Evolutionary conservation across 1,284 basidiomycete genomes (phyloP).

Genomic region (Irpex sp.): DNA sequence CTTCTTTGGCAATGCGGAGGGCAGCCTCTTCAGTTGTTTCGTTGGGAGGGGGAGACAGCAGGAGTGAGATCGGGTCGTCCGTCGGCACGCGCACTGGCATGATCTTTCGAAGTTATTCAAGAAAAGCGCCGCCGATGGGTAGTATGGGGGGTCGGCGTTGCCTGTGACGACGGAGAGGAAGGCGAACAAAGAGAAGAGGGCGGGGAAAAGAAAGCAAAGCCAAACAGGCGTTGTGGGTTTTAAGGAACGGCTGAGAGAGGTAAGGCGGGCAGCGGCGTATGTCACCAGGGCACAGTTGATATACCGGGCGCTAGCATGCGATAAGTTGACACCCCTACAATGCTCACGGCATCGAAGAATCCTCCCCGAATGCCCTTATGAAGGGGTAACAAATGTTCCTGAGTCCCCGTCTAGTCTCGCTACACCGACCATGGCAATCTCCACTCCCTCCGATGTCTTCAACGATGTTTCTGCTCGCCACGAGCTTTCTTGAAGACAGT

Average conservation of each 20-base stretch:
- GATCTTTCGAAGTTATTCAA: not conserved
- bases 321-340: not conserved
- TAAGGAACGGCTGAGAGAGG: not conserved
- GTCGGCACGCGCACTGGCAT: slow-evolving; percentile 6
- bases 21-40: slow-evolving; percentile 24
- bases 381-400: not conserved
- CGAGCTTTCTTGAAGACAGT: too few species aligned
- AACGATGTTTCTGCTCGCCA: too few species aligned
- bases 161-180: not conserved
- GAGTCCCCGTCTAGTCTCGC: not conserved
- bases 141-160: not conserved
- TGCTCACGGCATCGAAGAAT: not conserved
- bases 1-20: slow-evolving; percentile 40
- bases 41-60: slow-evolving; percentile 24
- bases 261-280: not conserved
- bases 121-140: not conserved
- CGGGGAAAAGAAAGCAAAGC: not conserved
- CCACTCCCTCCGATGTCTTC: too few species aligned
- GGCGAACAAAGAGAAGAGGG: not conserved
- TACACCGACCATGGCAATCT: too few species aligned
- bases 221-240: not conserved
- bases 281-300: not conserved
- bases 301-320: not conserved
- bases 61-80: slow-evolving; percentile 26
- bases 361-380: not conserved